Percentiles rank a stretch among this genome's conserved stretches.
phyloP scores from a whole-genome alignment of 2,329 filamentous ascomycete species.

The Lecanicillium sp. region DNA sequence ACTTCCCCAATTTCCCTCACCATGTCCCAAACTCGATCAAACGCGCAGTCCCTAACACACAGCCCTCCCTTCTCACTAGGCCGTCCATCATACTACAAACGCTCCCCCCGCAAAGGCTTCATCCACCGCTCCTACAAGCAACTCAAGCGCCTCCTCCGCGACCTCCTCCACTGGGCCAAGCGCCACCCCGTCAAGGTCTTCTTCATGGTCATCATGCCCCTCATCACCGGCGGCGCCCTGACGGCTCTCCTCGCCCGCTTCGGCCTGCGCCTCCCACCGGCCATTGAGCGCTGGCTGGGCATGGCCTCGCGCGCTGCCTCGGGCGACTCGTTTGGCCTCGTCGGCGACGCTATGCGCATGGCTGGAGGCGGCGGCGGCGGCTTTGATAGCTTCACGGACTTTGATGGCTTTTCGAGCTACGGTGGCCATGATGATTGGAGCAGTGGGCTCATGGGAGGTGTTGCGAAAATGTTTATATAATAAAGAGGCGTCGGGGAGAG shows the following conservation, averaged over 20 bases:
- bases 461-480: slow-evolving; percentile 36
- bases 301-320: slow-evolving; percentile 40
- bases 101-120: slow-evolving; percentile 74
- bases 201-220: slow-evolving; percentile 76
- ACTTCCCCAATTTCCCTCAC: slow-evolving; percentile 1
- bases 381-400: slow-evolving; percentile 17
- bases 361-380: slow-evolving; percentile 25
- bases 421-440: slow-evolving; percentile 19
- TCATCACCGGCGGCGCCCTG: slow-evolving; percentile 76
- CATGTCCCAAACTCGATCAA: too few species aligned
- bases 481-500: not conserved
- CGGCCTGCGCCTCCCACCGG: slow-evolving; percentile 65
- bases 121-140: slow-evolving; percentile 64
- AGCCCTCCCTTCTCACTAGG: slow-evolving; percentile 20
- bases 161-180: slow-evolving; percentile 74
- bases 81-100: slow-evolving; percentile 63
- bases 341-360: slow-evolving; percentile 48
- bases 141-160: slow-evolving; percentile 69
- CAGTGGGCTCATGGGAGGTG: slow-evolving; percentile 22
- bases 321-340: slow-evolving; percentile 39
- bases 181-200: slow-evolving; percentile 82
- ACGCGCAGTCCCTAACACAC: too few species aligned
- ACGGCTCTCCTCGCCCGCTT: slow-evolving; percentile 70
- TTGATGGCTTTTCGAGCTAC: slow-evolving; percentile 27
- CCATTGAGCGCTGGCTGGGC: slow-evolving; percentile 51